phyloP scores from a whole-genome alignment of 306 rosid genomes.

The Lablab purpureus region DNA sequence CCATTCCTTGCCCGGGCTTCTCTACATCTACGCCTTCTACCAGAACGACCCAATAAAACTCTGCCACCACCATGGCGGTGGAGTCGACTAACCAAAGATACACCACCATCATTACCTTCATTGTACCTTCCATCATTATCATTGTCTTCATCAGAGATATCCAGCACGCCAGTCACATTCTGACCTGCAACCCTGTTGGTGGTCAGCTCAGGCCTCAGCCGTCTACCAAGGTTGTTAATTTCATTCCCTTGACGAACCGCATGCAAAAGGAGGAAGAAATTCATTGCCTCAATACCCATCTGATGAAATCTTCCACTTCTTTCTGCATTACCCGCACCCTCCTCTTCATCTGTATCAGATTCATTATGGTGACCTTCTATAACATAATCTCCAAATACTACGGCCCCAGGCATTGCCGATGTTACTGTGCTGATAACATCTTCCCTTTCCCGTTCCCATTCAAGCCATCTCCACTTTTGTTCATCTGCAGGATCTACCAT shows the following conservation, averaged over 20 bases:
- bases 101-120: conserved; percentile 56
- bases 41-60: conserved; percentile 73
- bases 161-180: conserved; percentile 49
- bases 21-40: conserved; percentile 85
- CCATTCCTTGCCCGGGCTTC: conserved; percentile 50
- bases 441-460: conserved; percentile 90
- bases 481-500: conserved; percentile 86
- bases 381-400: conserved; percentile 93
- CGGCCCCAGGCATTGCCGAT: conserved; percentile 92
- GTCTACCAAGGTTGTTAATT: conserved; percentile 53
- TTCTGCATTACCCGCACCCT: conserved; percentile 62
- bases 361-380: conserved; percentile 76
- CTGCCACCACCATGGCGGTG: conserved; percentile 74
- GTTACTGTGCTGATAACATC: conserved; percentile 96
- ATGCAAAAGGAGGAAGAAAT: conserved; percentile 83
- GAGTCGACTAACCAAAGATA: conserved; percentile 80
- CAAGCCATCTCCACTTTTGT: conserved; percentile 97
- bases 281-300: conserved; percentile 82
- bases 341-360: conserved; percentile 72
- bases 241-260: conserved; percentile 85
- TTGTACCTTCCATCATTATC: conserved; percentile 47
- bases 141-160: conserved; percentile 65
- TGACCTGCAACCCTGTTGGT: conserved; percentile 56
- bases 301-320: conserved; percentile 70
- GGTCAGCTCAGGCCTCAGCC: conserved; percentile 63